Conservation (phyloP, 306 rosid species). For the Castanospermum australe region DNA sequence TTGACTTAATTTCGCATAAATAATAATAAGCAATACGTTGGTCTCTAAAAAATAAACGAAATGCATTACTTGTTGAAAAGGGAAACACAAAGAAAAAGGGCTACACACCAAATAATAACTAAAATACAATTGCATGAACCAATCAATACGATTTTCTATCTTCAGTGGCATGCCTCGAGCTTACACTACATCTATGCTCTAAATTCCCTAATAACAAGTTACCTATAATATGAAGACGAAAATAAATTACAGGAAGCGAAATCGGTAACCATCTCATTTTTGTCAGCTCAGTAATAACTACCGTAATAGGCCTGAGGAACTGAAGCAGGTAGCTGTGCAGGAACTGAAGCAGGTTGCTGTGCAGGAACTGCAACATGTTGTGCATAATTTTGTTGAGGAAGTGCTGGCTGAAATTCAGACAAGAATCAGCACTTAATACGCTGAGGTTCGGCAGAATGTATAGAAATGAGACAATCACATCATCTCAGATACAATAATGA, state of each 20-base stretch:
- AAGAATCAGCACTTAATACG: background rate
- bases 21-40: too few relatives aligned
- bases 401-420: conserved; percentile 52
- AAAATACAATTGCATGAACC: background rate
- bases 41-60: too few relatives aligned
- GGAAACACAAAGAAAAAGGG: background rate
- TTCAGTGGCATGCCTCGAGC: background rate
- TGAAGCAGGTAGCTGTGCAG: conserved; percentile 74
- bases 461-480: background rate
- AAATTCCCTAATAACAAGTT: conserved; percentile 13
- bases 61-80: background rate
- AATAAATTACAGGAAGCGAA: conserved; percentile 44
- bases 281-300: conserved; percentile 58
- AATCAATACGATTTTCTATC: conserved; percentile 23
- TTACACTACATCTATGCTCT: conserved; percentile 37
- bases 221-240: conserved; percentile 7
- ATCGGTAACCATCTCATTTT: conserved; percentile 10
- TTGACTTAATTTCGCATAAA: too few relatives aligned
- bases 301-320: conserved; percentile 89
- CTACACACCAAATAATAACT: background rate
- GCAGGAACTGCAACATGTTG: conserved; percentile 55
- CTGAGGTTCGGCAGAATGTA: background rate
- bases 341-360: conserved; percentile 29
- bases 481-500: background rate
- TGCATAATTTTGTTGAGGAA: conserved; percentile 72